Conservation (phyloP, 352 stramenopile genomes). For the Globisporangium paroecandrum region DNA sequence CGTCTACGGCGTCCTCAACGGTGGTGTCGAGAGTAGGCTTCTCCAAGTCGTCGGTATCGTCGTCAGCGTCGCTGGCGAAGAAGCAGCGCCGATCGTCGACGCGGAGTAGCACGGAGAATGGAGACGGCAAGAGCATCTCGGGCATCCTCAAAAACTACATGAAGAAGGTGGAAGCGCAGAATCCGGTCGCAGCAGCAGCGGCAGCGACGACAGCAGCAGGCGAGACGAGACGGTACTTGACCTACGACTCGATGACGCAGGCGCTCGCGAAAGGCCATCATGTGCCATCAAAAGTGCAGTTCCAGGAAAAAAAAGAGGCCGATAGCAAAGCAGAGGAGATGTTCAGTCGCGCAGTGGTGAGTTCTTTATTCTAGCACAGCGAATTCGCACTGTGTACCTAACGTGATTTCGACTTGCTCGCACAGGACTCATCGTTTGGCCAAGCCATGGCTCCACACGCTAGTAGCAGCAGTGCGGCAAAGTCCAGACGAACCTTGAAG, state of each 20-base stretch:
- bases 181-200: background rate
- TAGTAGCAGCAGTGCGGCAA: background rate
- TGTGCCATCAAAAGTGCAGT: background rate
- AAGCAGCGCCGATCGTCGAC: slow-evolving; percentile 13
- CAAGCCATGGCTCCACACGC: background rate
- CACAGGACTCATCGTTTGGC: slow-evolving; percentile 9
- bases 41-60: slow-evolving; percentile 8
- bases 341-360: slow-evolving; percentile 16
- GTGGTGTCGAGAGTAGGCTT: background rate
- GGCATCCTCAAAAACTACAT: slow-evolving; percentile 17
- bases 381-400: background rate
- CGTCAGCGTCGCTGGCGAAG: slow-evolving; percentile 11
- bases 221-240: background rate
- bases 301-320: background rate
- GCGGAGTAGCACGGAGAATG: background rate
- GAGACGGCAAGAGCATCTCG: slow-evolving; percentile 9
- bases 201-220: background rate
- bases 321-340: slow-evolving; percentile 9
- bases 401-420: background rate
- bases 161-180: slow-evolving; percentile 15
- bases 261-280: background rate
- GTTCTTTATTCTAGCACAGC: background rate
- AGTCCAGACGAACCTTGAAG: slow-evolving; percentile 9
- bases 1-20: background rate
- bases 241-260: slow-evolving; percentile 12